phyloP scores from a whole-genome alignment of 2,329 filamentous ascomycete species.

The Colletotrichum gigasporum region DNA sequence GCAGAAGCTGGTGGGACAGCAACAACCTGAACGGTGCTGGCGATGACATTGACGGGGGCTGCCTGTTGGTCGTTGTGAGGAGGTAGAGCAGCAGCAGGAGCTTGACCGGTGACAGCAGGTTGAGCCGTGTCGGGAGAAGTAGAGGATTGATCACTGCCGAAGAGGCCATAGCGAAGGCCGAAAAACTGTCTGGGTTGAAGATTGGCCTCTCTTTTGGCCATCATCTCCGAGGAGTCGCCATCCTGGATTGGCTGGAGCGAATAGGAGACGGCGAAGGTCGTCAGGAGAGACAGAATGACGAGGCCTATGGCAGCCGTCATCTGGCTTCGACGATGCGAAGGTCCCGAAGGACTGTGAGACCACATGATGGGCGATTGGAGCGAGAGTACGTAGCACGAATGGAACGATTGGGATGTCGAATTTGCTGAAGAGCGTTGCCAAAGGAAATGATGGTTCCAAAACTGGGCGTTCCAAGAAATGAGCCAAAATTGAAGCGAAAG shows the following conservation, averaged over 20 bases:
- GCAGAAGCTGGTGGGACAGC: background rate
- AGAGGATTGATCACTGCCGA: background rate
- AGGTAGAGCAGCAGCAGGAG: background rate
- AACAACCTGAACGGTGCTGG: background rate
- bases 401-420: slow-evolving; percentile 14
- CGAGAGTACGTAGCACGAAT: background rate
- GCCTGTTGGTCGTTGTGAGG: background rate
- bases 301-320: background rate
- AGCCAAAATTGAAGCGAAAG: slow-evolving; percentile 31
- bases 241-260: background rate
- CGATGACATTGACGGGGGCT: slow-evolving; percentile 4
- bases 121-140: background rate
- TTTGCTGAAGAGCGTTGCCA: slow-evolving; percentile 8
- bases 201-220: background rate
- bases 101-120: background rate
- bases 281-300: slow-evolving; percentile 8
- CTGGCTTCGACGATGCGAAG: background rate
- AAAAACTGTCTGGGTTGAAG: slow-evolving; percentile 14
- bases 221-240: background rate
- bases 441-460: slow-evolving; percentile 28
- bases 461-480: slow-evolving; percentile 27
- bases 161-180: slow-evolving; percentile 5
- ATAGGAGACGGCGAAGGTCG: slow-evolving; percentile 2
- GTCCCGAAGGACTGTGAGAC: background rate
- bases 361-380: slow-evolving; percentile 3